Evolutionary conservation across 1,139 yeast genomes (phyloP).

Genomic region (Wickerhamomyces sp.): DNA sequence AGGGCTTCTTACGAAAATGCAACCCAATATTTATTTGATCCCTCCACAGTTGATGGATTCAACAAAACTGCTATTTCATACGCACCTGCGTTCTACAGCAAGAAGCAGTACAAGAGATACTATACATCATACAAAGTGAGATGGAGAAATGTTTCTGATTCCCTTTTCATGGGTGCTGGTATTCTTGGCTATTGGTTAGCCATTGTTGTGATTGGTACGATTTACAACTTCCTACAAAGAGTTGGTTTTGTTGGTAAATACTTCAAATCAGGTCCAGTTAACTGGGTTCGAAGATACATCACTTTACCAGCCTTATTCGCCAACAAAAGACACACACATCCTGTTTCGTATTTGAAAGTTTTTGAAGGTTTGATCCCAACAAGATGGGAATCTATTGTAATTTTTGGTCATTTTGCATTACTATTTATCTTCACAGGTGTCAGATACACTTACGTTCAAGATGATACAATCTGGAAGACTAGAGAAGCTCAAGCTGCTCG

Average conservation of each 20-base stretch:
- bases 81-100: conserved; percentile 27
- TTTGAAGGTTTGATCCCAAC: conserved; percentile 41
- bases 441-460: conserved; percentile 36
- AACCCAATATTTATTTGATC: conserved; percentile 29
- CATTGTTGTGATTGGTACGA: conserved; percentile 37
- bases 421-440: conserved; percentile 33
- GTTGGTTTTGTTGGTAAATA: conserved; percentile 31
- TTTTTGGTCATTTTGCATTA: conserved; percentile 40
- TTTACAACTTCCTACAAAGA: conserved; percentile 37
- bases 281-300: conserved; percentile 40
- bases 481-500: conserved; percentile 46
- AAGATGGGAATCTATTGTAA: conserved; percentile 48
- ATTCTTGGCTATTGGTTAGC: conserved; percentile 46
- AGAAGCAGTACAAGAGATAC: conserved; percentile 30
- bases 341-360: conserved; percentile 10
- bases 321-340: conserved; percentile 26
- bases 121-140: conserved; percentile 31
- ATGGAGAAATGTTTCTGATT: conserved; percentile 35
- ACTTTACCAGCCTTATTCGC: conserved; percentile 42
- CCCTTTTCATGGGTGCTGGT: conserved; percentile 46
- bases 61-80: conserved; percentile 24
- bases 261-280: conserved; percentile 32
- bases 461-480: conserved; percentile 38
- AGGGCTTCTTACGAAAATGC: conserved; percentile 38
- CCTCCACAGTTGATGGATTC: conserved; percentile 26